These are phyloP conservation scores for Clonostachys byssicola DNA, from an alignment of 2,329 filamentous ascomycete genomes.

Conservation along the genomic window DNA sequence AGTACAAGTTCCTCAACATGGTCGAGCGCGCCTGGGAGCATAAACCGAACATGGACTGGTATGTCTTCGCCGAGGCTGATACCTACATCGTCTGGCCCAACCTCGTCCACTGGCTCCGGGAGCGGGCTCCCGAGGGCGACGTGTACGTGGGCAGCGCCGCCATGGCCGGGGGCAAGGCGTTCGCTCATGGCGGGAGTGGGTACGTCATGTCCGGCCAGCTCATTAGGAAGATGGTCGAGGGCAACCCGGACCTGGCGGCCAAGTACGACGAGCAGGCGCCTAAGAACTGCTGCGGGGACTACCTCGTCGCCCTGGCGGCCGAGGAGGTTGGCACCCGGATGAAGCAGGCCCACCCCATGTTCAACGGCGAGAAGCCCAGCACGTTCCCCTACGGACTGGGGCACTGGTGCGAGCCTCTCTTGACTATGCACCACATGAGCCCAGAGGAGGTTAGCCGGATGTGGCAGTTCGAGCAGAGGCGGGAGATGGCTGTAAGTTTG, in stretches of 20 bases:
- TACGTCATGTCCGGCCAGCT: constrained; percentile 49
- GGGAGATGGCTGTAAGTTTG: constrained; percentile 13
- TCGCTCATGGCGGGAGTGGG: constrained; percentile 56
- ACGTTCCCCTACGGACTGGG: constrained; percentile 40
- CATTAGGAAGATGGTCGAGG: constrained; percentile 39
- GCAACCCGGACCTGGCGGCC: constrained; percentile 34
- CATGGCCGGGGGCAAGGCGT: constrained; percentile 36
- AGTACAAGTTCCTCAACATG: constrained; percentile 59
- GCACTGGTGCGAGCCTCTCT: constrained; percentile 53
- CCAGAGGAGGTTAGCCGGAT: constrained; percentile 45
- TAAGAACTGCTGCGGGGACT: constrained; percentile 46
- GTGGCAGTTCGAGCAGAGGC: constrained; percentile 49
- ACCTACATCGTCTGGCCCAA: constrained; percentile 54
- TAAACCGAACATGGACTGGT: constrained; percentile 51
- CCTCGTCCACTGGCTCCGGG: constrained; percentile 42
- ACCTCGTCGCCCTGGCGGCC: constrained; percentile 42
- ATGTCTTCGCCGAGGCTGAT: constrained; percentile 56
- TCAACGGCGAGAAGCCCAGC: constrained; percentile 51
- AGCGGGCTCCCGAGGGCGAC: constrained; percentile 31
- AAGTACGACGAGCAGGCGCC: constrained; percentile 40
- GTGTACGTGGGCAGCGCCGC: constrained; percentile 48
- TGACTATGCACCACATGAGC: constrained; percentile 53
- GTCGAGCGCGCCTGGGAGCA: constrained; percentile 49
- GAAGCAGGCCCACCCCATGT: constrained; percentile 42
- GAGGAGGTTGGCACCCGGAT: constrained; percentile 37